Base-by-base conservation (phyloP, 2,329 filamentous ascomycete genomes). In the Diaporthe longicolla region DNA sequence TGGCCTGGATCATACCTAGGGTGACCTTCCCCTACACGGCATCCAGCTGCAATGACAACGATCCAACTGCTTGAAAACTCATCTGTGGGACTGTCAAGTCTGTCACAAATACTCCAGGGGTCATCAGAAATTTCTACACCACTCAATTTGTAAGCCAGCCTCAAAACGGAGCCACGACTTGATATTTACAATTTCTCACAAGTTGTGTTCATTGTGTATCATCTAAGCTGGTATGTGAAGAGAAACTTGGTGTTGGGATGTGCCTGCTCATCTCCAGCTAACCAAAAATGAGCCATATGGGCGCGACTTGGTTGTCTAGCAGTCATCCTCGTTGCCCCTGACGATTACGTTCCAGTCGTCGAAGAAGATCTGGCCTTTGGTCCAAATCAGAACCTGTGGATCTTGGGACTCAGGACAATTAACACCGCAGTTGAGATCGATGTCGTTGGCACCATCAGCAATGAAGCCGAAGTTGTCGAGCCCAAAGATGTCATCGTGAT, bases 321-420 rank as follows among this genome's bases (percentile, higher is more conserved):
- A 70, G 32, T 50, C n/a, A 24, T 70, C 54, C 19, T 32, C 10
- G 6, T 73, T 63, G 17, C 52, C 50, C 21, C 19, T 45, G 40
- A 73, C 63, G 43, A 73, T 61, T 50, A 73, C 71, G 19, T 73
- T 73, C 71, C 63, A 73, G 40, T 50, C 24, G 50, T 65, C 15
- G n/a, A 48, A 37, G 54, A 73, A 61, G 63, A 70, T 70, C 26
- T 70, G 71, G 50, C 71, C 71, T 13, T 37, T 29, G 37, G 43
- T 69, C 29, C 48, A 57, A 9, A 40, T 13, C 6, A 19, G 32
- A n/a, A 21, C 15, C 15, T 45, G 3, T 15, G 19, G 45, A 40
- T 40, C 10, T 4, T 40, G 37, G 37, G 37, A 40, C 13, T 13
- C 10, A 13, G 45, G 11, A 50, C 21, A 8, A 50, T n/a, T 8